Percentiles rank a stretch among this genome's conserved stretches.
These are phyloP conservation scores for Aureobasidium sp. DNA, from an alignment of 2,329 filamentous ascomycete species.

Conservation along the genomic window DNA sequence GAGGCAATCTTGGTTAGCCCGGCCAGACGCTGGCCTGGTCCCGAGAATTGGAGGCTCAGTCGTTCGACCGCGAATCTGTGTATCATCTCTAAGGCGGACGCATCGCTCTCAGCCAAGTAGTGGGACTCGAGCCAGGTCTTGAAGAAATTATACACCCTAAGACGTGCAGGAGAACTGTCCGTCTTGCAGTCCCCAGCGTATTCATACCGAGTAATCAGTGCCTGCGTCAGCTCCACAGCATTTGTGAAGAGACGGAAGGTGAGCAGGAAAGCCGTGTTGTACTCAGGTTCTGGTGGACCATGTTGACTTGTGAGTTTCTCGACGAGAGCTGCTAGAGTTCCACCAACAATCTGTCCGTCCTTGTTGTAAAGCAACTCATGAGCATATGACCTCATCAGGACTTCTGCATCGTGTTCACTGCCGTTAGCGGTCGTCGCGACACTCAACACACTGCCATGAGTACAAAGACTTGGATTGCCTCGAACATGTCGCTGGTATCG, in stretches of 20 bases:
- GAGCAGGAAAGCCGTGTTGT: constrained; percentile 90
- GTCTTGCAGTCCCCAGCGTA: constrained; percentile 74
- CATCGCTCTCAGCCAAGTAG: constrained; percentile 78
- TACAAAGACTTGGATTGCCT: constrained; percentile 33
- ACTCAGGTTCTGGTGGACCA: constrained; percentile 81
- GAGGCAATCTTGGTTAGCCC: constrained; percentile 67
- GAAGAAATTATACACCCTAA: constrained; percentile 92
- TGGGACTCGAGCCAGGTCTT: constrained; percentile 97
- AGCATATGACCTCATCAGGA: constrained; percentile 87
- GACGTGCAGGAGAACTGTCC: constrained; percentile 69
- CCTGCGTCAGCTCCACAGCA: constrained; percentile 67
- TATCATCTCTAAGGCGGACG: constrained; percentile 66
- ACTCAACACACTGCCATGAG: constrained; percentile 46
- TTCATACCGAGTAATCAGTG: constrained; percentile 84
- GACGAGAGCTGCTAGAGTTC: constrained; percentile 82
- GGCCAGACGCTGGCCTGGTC: constrained; percentile 68
- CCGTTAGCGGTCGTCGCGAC: constrained; percentile 52
- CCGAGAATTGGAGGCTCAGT: constrained; percentile 60
- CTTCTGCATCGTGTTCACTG: constrained; percentile 63
- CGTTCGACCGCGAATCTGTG: constrained; percentile 69
- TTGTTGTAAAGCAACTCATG: constrained; percentile 91
- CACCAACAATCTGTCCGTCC: constrained; percentile 88
- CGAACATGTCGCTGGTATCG: constrained; percentile 51
- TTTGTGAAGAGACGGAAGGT: constrained; percentile 92
- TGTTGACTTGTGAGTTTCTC: constrained; percentile 90